A percentile compares a stretch with the other conserved stretches of the same genome.
These are phyloP conservation scores for Lecanicillium sp. DNA, from an alignment of 2,329 filamentous ascomycete genomes.

Conservation along the genomic window DNA sequence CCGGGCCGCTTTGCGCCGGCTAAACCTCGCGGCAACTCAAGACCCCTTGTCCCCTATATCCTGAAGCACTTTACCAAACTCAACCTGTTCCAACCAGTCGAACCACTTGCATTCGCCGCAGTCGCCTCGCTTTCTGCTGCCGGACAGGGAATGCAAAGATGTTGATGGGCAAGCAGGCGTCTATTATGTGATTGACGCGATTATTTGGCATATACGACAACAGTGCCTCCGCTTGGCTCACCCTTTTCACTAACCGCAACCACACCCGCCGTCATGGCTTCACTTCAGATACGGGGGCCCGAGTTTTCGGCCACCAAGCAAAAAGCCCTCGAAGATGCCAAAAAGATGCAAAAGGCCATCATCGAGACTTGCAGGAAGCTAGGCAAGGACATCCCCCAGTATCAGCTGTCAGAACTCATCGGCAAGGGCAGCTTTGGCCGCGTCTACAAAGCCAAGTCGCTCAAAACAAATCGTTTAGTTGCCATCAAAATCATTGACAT, in stretches of 20 bases:
- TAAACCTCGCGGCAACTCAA: background rate
- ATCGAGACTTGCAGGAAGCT: conserved; percentile 51
- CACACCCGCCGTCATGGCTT: conserved; percentile 23
- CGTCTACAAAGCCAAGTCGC: conserved; percentile 56
- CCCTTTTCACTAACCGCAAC: too few species aligned
- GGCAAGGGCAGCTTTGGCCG: conserved; percentile 68
- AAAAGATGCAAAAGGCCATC: conserved; percentile 58
- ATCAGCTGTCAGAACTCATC: conserved; percentile 63
- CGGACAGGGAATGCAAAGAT: too few species aligned
- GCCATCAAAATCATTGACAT: conserved; percentile 81
- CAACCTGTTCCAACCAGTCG: too few species aligned
- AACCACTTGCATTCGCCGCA: too few species aligned
- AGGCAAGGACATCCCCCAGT: conserved; percentile 54
- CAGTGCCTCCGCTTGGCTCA: too few species aligned
- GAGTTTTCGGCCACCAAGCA: conserved; percentile 41
- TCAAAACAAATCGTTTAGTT: conserved; percentile 45
- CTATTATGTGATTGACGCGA: too few species aligned
- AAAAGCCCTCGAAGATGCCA: conserved; percentile 60
- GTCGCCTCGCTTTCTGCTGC: too few species aligned
- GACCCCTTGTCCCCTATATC: too few species aligned
- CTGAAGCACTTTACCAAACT: too few species aligned
- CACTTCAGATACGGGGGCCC: conserved; percentile 32
- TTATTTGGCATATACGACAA: too few species aligned
- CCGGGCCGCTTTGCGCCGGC: background rate
- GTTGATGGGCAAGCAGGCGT: too few species aligned